Evolutionary conservation across 2,329 filamentous ascomycete species (phyloP).

Genomic region (Cadophora malorum): DNA sequence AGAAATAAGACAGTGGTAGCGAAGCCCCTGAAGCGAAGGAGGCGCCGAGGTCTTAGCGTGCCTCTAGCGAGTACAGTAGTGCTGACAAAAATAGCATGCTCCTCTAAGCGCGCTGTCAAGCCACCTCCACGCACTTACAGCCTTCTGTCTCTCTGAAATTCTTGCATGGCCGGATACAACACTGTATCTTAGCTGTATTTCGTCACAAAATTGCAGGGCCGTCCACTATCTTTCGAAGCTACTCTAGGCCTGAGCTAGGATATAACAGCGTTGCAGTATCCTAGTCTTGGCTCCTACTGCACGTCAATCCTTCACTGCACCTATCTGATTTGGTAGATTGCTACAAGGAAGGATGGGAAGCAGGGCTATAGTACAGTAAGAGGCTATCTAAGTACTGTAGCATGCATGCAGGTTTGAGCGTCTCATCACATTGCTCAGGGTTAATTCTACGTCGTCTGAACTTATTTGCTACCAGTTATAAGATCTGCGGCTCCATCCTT

Average conservation of each 20-base stretch:
- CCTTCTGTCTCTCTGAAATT: no score
- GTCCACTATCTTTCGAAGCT: no score
- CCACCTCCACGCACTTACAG: not conserved
- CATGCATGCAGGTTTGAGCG: not conserved
- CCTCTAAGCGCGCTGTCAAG: slow-evolving; percentile 1
- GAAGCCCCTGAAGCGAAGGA: slow-evolving; percentile 15
- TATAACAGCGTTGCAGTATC: not conserved
- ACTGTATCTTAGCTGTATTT: no score
- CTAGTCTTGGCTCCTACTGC: not conserved
- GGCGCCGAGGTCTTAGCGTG: slow-evolving; percentile 11
- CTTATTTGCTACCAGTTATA: not conserved
- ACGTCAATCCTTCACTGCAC: not conserved
- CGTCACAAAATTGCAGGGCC: no score
- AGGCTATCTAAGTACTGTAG: not conserved
- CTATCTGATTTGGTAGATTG: not conserved
- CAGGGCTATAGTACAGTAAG: no score
- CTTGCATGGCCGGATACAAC: no score
- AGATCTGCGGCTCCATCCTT: not conserved
- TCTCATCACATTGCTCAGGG: not conserved
- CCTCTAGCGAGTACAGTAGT: not conserved
- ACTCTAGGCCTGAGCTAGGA: no score
- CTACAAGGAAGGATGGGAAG: not conserved
- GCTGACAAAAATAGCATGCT: slow-evolving; percentile 13
- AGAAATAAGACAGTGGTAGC: not conserved
- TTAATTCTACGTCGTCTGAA: not conserved